Percentiles rank a stretch among this genome's conserved stretches.
Evolutionary conservation across 352 stramenopile genomes (phyloP).

Genomic region (Phytophthora cryptogea): DNA sequence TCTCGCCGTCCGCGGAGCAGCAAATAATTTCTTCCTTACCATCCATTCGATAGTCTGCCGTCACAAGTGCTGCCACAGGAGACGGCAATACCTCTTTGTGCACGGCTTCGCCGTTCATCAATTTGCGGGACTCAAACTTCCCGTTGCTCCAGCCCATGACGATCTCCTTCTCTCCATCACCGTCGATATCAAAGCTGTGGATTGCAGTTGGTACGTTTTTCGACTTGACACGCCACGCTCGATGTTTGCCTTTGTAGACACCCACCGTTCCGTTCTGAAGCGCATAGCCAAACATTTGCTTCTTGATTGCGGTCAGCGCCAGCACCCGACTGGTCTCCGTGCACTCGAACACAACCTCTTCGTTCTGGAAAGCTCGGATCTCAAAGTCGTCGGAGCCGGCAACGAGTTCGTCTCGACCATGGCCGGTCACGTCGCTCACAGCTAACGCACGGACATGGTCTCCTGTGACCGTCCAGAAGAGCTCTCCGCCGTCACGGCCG

Average conservation of each 20-base stretch:
- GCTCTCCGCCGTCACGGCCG: constrained; percentile 72
- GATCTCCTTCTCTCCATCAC: constrained; percentile 88
- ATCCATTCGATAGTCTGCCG: constrained; percentile 89
- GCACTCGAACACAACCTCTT: constrained; percentile 90
- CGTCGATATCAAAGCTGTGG: constrained; percentile 90
- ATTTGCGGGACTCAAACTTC: constrained; percentile 77
- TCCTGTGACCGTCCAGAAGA: constrained; percentile 93
- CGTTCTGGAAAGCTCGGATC: constrained; percentile 87
- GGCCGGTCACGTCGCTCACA: constrained; percentile 72
- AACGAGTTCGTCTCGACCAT: constrained; percentile 80
- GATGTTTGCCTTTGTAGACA: constrained; percentile 89
- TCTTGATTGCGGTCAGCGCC: constrained; percentile 73
- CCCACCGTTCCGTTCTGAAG: constrained; percentile 93
- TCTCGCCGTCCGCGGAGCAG: constrained; percentile 79
- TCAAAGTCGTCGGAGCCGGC: constrained; percentile 92
- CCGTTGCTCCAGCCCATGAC: constrained; percentile 92
- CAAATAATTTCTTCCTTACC: constrained; percentile 91
- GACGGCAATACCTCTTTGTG: constrained; percentile 80
- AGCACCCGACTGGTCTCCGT: constrained; percentile 86
- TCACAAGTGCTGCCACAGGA: constrained; percentile 70
- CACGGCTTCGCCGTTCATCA: constrained; percentile 84
- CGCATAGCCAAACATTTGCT: constrained; percentile 84
- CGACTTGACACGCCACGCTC: constrained; percentile 92
- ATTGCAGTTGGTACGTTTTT: constrained; percentile 87
- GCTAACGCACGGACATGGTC: constrained; percentile 89